Evolutionary conservation across 2,329 filamentous ascomycete species (phyloP), one percentile per base, ranked within the genome.

Genomic region (Fusarium tupiense): DNA sequence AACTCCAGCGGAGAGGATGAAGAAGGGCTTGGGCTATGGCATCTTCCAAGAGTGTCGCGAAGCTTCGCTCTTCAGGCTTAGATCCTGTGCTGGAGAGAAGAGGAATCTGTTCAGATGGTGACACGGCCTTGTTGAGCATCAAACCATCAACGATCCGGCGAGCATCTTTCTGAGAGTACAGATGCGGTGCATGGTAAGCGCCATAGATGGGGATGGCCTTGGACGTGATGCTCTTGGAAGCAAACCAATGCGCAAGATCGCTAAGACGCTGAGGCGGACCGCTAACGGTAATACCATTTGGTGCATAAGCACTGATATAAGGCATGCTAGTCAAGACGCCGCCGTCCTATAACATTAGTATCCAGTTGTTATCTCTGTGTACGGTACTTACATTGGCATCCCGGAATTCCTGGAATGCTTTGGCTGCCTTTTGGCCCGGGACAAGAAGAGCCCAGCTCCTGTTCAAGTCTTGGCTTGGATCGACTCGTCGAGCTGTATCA

Each of bases 271-370:
- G 64, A 3, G 74, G 74, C 0, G 74, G 74, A 1, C 74, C 74
- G 35, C 74, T 76, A 20, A 76, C 58, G 3, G 74, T 75, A 11
- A 76, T 68, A 0, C 74, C 74, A 12, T 67, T 76, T 0, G 72
- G 65, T 5, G 71, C 72, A 9, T 76, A 75, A 26, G 74, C 74
- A 53, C 74, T 76, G 53, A 75, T 73, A 17, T 75, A 76, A 7
- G 74, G 74, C 6, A 35, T 63, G 17, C 64, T 75, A 2, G 74
- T 76, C 64, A 75, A 62, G 8, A 1, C 71, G 35, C 8, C 67
- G 10, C 52, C 52, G 1, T 73, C 63, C 70, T 72, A 5, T 0
- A 22, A 6, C 2, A 6, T 64, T 8, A 64, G 31, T 14, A 29
- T 12, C 11, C n/a, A 19, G 1, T 8, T 24, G 8, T 5, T 13